Conservation (phyloP, 495 filamentous ascomycete genomes). For the Stereocaulon alpinum region DNA sequence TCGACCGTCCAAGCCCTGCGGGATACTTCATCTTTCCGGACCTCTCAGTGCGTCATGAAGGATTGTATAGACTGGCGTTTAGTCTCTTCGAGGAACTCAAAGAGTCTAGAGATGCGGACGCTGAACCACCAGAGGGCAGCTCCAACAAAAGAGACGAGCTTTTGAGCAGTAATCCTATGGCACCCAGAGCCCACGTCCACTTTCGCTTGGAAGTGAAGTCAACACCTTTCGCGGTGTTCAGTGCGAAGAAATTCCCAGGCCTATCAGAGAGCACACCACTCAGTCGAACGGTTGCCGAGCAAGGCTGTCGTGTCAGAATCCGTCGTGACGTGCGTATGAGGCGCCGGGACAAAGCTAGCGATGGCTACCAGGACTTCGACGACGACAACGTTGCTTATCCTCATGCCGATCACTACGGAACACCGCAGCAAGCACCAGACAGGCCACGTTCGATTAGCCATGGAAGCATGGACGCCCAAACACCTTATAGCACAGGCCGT, state of each 20-base stretch:
- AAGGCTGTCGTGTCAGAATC: slow-evolving; percentile 94
- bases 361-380: slow-evolving; percentile 55
- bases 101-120: slow-evolving; percentile 56
- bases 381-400: slow-evolving; percentile 47
- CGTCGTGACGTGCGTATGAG: slow-evolving; percentile 96
- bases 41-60: slow-evolving; percentile 92
- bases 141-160: slow-evolving; percentile 22
- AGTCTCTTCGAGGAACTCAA: slow-evolving; percentile 90
- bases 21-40: slow-evolving; percentile 99
- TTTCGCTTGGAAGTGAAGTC: slow-evolving; percentile 90
- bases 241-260: slow-evolving; percentile 97
- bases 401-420: slow-evolving; percentile 44
- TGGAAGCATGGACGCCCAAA: slow-evolving; percentile 36
- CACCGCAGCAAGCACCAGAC: slow-evolving; percentile 48
- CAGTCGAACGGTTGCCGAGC: slow-evolving; percentile 87
- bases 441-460: slow-evolving; percentile 70
- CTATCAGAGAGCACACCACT: slow-evolving; percentile 81
- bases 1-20: slow-evolving; percentile 81
- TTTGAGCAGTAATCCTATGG: slow-evolving; percentile 25
- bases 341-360: slow-evolving; percentile 56
- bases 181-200: slow-evolving; percentile 38
- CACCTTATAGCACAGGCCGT: slow-evolving; percentile 15
- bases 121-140: slow-evolving; percentile 32
- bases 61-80: slow-evolving; percentile 79
- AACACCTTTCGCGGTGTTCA: slow-evolving; percentile 77